Percentiles rank a stretch among this genome's conserved stretches.
Conservation (phyloP, 345 rosid genomes). For the Rhodomyrtus tomentosa region DNA sequence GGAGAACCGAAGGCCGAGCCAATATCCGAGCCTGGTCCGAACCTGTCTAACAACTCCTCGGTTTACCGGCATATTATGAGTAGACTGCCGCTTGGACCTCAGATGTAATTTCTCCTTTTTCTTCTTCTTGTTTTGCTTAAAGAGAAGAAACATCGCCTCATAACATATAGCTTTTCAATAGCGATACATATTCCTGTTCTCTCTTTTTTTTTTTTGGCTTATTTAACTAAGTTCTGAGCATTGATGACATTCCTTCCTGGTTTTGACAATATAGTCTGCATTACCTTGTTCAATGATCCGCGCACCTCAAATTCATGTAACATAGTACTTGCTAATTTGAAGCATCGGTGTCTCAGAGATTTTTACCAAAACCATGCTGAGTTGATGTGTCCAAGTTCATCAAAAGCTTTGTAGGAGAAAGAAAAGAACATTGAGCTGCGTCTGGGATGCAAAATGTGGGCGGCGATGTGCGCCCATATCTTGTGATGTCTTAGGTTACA, state of each 20-base stretch:
- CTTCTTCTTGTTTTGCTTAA: neutral
- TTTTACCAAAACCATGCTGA: neutral
- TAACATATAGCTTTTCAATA: neutral
- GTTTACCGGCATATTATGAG: conserved; percentile 73
- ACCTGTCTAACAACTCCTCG: conserved; percentile 30
- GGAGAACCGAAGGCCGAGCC: conserved; percentile 79
- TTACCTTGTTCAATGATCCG: neutral
- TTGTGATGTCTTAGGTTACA: neutral
- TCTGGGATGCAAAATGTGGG: neutral
- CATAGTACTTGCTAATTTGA: neutral
- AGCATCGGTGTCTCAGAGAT: neutral
- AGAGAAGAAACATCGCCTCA: neutral
- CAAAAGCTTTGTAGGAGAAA: neutral
- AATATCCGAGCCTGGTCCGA: conserved; percentile 42
- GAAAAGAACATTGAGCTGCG: neutral
- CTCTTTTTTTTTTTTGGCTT: neutral
- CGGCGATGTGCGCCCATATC: neutral
- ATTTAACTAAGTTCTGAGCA: neutral
- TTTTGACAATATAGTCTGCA: neutral
- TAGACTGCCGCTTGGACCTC: conserved; percentile 73
- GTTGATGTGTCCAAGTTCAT: neutral
- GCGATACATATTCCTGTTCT: neutral
- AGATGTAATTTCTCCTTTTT: conserved; percentile 16
- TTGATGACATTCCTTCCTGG: neutral
- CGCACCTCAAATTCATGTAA: neutral